A percentile compares a stretch with the other conserved stretches of the same genome.
These are phyloP conservation scores for Arachnomyces sp. DNA, from an alignment of 2,329 filamentous ascomycete genomes.

Conservation along the genomic window DNA sequence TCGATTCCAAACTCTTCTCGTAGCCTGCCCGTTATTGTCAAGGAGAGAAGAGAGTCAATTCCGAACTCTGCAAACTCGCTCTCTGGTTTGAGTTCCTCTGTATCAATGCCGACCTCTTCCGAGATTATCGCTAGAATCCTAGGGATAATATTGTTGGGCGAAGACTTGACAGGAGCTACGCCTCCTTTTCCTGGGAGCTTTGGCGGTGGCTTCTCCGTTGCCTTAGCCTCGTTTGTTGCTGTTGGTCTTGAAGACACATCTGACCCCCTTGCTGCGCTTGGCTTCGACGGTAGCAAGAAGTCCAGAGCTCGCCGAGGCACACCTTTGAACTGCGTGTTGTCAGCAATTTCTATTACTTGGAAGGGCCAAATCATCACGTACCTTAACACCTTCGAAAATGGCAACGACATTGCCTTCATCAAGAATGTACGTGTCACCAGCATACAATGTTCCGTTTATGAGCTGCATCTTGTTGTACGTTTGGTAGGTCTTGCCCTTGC, in stretches of 20 bases:
- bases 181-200: no score
- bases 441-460: slow-evolving; percentile 14
- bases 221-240: no score
- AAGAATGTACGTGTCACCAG: slow-evolving; percentile 23
- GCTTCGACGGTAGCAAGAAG: slow-evolving; percentile 7
- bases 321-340: slow-evolving; percentile 12
- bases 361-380: slow-evolving; percentile 9
- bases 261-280: not conserved
- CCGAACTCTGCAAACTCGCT: slow-evolving; percentile 20
- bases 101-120: slow-evolving; percentile 7
- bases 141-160: not conserved
- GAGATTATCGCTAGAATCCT: slow-evolving; percentile 8
- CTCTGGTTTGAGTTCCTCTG: slow-evolving; percentile 6
- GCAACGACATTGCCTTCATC: slow-evolving; percentile 24
- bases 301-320: slow-evolving; percentile 16
- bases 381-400: slow-evolving; percentile 23
- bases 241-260: not conserved
- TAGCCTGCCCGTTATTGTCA: slow-evolving; percentile 29
- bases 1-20: slow-evolving; percentile 23
- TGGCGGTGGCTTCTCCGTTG: slow-evolving; percentile 1
- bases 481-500: slow-evolving; percentile 14
- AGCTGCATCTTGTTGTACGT: slow-evolving; percentile 29
- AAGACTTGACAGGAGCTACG: not conserved
- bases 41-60: slow-evolving; percentile 30
- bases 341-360: not conserved